Base-by-base conservation (phyloP, 139 green algal species). In the Chlorella sorokiniana region DNA sequence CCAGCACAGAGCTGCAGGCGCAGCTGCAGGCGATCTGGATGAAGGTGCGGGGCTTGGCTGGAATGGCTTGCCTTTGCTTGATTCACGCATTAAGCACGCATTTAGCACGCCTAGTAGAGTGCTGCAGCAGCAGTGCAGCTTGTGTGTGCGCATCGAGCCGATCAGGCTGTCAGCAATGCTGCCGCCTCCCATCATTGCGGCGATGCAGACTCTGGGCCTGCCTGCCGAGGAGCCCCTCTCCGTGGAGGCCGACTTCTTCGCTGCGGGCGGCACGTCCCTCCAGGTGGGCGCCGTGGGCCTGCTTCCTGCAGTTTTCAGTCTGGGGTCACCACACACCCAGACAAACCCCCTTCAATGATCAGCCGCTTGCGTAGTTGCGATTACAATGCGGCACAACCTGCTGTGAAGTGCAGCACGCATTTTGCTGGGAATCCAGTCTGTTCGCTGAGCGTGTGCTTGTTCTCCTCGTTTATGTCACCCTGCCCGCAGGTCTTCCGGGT, bases 231-330 rank as follows among this genome's bases (percentile, higher is more conserved):
- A n/a, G 59, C 59, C 59, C 25, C 59, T 65, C 22, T 65, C 59
- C 22, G 59, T 65, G 9, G 25, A n/a, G 59, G 59, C 59, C 59
- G 59, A 65, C 59, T 65, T 65, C 59, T 65, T 65, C 59, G 59
- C 59, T 31, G 59, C 59, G 25, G 59, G 59, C 59, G 59, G 59
- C 59, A 65, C 59, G 22, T 65, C 59, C 20, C 59, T 65, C 11
- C 20, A 65, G 22, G 59, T 31, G 59, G 25, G 48, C 48, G 11
- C 14, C 14, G 14, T 56, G 48, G 48, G 14, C 16, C 48, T 56
- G 48, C 16, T 11, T 56, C 14, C 48, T 56, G 16, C 48, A 56
- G 11, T 16, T 56, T 56, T 56, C 48, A 25, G 14, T 56, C 48
- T 56, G 11, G 11, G n/a, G n/a, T n/a, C n/a, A n/a, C n/a, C n/a